Evolutionary conservation across 2,329 filamentous ascomycete species (phyloP).

Genomic region (Pyrenophora seminiperda): DNA sequence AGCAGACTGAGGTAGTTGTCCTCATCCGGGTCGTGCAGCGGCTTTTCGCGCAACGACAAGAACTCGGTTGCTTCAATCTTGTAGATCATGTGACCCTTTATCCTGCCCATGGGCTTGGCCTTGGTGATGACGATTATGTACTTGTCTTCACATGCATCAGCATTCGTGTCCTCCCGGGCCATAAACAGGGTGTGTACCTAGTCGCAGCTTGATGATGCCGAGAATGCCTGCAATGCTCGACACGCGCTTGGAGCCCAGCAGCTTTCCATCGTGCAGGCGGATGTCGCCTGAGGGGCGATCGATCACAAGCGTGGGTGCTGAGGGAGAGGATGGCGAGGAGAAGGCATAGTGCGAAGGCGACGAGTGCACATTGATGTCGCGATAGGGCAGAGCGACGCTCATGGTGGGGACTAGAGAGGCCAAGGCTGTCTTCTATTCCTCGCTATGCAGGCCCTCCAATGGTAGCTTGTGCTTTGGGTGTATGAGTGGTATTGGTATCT

Average conservation of each 20-base stretch:
- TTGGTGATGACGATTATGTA: conserved; percentile 98
- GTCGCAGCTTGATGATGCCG: conserved; percentile 88
- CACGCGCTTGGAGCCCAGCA: conserved; percentile 78
- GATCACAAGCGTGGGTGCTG: conserved; percentile 83
- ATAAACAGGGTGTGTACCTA: conserved; percentile 64
- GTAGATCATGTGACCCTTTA: conserved; percentile 97
- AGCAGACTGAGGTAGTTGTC: conserved; percentile 86
- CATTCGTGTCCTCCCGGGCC: conserved; percentile 1
- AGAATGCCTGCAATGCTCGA: conserved; percentile 95
- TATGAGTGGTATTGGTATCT: conserved; percentile 6
- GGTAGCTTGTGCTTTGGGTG: conserved; percentile 6
- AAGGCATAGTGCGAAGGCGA: conserved; percentile 94
- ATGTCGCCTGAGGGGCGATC: conserved; percentile 93
- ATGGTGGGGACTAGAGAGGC: conserved; percentile 40
- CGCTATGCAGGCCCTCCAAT: background rate
- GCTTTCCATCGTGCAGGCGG: conserved; percentile 77
- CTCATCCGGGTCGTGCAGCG: conserved; percentile 90
- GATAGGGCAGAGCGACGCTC: conserved; percentile 71
- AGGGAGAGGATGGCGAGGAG: conserved; percentile 89
- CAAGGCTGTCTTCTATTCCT: background rate
- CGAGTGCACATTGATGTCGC: conserved; percentile 96
- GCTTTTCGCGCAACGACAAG: conserved; percentile 88
- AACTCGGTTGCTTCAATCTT: conserved; percentile 90
- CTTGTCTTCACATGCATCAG: conserved; percentile 66
- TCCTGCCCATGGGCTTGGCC: conserved; percentile 82